These are phyloP conservation scores for Cryptococcus hybrid DNA, from an alignment of 1,284 basidiomycete species.

Conservation along the genomic window DNA sequence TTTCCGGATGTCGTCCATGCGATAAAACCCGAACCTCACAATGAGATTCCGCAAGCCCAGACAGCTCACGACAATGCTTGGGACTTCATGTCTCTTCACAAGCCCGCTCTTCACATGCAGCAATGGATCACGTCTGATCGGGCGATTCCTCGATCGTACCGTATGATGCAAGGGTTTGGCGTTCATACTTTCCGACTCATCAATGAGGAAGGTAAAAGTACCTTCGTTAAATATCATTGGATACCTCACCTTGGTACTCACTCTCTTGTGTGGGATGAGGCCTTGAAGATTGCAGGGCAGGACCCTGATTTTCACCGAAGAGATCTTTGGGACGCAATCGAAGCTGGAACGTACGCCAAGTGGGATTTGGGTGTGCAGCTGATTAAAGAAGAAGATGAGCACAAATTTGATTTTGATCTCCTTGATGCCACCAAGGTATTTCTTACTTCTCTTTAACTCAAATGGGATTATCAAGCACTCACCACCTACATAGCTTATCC, in stretches of 20 bases:
- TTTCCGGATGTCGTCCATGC: constrained; percentile 80
- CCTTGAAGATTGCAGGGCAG: constrained; percentile 71
- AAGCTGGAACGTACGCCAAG: constrained; percentile 63
- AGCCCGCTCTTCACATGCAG: constrained; percentile 65
- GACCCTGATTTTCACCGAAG: constrained; percentile 72
- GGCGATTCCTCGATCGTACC: constrained; percentile 71
- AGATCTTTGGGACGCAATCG: constrained; percentile 73
- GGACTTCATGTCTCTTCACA: constrained; percentile 63
- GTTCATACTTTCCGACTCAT: constrained; percentile 73
- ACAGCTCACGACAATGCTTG: constrained; percentile 69
- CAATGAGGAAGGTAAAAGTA: constrained; percentile 63
- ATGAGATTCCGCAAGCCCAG: constrained; percentile 58
- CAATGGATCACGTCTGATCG: constrained; percentile 83
- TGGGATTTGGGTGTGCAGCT: constrained; percentile 77
- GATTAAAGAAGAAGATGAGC: constrained; percentile 63
- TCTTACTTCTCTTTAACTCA: not conserved
- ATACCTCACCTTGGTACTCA: constrained; percentile 71
- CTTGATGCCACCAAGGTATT: constrained; percentile 71
- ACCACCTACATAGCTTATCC: constrained; percentile 57
- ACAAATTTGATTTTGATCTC: constrained; percentile 65
- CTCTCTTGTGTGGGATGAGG: constrained; percentile 81
- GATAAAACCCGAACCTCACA: constrained; percentile 62
- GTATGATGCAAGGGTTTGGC: constrained; percentile 84
- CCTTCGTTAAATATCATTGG: constrained; percentile 85
- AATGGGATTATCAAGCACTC: not conserved